Base-by-base conservation (phyloP, 2,329 filamentous ascomycete species). In the Phialocephala sp. region DNA sequence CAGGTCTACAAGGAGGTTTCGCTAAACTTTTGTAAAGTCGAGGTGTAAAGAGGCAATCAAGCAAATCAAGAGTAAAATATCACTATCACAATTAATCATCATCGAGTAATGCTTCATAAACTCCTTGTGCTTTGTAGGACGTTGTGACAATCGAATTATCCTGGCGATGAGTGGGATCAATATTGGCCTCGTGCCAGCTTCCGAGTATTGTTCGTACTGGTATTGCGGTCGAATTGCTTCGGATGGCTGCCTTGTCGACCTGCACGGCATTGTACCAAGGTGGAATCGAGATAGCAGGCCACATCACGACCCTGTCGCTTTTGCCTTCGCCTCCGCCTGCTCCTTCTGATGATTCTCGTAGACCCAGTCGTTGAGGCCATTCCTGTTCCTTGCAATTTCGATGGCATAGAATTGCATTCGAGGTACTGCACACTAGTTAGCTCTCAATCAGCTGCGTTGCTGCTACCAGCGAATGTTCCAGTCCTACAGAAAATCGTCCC, bases 281-380 rank as follows among this genome's bases (percentile, higher is more conserved):
- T 3, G 12, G 12, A 12, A 35, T 54, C 24, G n/a, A 32, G 24
- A 54, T 35, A 50, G 24, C n/a, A 24, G 50, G 50, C 27, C 11
- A 50, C 8, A 27, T 59, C 56, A 62, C 20, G 64, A 61, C 63
- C 59, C 60, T 15, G 60, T 57, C 22, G 35, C 39, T 47, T 64
- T 66, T n/a, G 65, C 62, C 41, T 67, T 66, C 5, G 37, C 62
- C 43, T 67, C 68, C 2, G 65, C 65, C 85, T 68, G 41, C 72
- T 86, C 82, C 63, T 85, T 83, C 74, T 94, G 88, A 1, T 89
- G 87, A 77, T 92, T 85, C 80, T 98, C 94, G 79, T 94, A 95
- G 69, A 99, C 88, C 95, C 95, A 99, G 79, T 99, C 95, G 76
- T 99, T 99, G 65, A 98, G 81, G 35, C 94, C 94, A 62, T 87